Evolutionary conservation across 805 yeast species (phyloP), one percentile per base, ranked within the genome.

Genomic region (Myxozyma vanderwaltii): DNA sequence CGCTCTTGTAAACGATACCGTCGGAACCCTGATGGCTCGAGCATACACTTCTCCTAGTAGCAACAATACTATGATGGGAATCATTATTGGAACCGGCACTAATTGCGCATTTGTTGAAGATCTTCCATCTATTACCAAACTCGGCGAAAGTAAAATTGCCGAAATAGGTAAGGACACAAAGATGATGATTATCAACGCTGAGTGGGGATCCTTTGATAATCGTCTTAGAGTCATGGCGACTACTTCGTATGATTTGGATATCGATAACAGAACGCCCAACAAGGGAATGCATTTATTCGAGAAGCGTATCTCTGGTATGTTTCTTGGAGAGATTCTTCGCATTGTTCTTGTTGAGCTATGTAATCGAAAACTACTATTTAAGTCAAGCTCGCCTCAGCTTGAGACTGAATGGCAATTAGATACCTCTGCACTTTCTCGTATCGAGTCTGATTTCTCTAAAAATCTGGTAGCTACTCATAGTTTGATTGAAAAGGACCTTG

Each of bases 161-260:
- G 13, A 27, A 8, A 40, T 49, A 3, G 31, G 51, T 5, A 43
- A 35, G 21, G 35, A 21, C 29, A 26, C 54, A 1, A 4, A 21
- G 1, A n/a, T 59, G 31, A 64, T 64, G 68, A 47, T 64, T 23
- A 39, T 64, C 57, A 64, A 64, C 61, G 91, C 97, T 47, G 99
- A 94, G 75, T 94, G 98, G 97, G 98, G 98, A 63, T 90, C 97
- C 44, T 92, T 91, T 69, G 98, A 92, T 75, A 92, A 92, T 71
- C 85, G 83, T 23, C 79, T 91, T 62, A 79, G 82, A 65, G 77
- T 84, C 41, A 78, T 92, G 63, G 97, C 97, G 61, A 81, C 78
- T 50, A 88, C 96, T 3, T 81, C 83, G 61, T 91, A 85, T 72
- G 99, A 92, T 76, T 73, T 76, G 50, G 77, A 75, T 27, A 83